Evolutionary conservation across 2,329 filamentous ascomycete genomes (phyloP), one percentile per base, ranked within the genome.

Genomic region (Colletotrichum tabaci): DNA sequence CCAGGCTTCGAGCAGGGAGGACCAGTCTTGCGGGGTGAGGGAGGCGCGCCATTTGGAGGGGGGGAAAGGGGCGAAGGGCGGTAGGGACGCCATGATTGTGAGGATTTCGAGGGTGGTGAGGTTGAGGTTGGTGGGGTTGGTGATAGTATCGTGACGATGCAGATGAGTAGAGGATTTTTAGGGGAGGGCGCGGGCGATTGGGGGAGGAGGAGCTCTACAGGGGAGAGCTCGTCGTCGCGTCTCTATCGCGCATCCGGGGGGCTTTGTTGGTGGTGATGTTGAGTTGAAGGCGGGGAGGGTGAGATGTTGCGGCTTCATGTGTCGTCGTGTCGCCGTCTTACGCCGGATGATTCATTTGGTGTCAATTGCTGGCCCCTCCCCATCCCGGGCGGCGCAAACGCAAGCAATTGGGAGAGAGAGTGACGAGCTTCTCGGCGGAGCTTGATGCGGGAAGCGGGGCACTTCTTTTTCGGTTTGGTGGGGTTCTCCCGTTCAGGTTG

Each of bases 11-110:
- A 97, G 84, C 79, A 93, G 94, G 42, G 89, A 86, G 74, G 92
- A 87, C 95, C 95, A 98, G 82, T 98, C 94, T 61, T 87, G 83
- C 4, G 90, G 83, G 49, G 87, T 85, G 71, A 98, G 88, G 75
- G 88, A 88, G 75, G 88, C 87, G 77, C 91, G 90, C 84, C 94
- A 90, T 66, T 85, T 84, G 44, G 88, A 84, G 73, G 91, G 88
- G 21, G 95, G 96, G 76, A 96, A 95, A 23, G 93, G 89, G 68
- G 93, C 94, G 81, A 98, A 87, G 44, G 91, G 87, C 52, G 94
- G 94, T 60, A 95, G 83, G 65, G 83, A 78, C 49, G 81, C 76
- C 84, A 86, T 86, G 30, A 61, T 74, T 42, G 42, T 13, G 16
- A 26, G 26, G 46, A 7, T n/a, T 35, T 21, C 12, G n/a, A 12